phyloP scores from a whole-genome alignment of 2,329 filamentous ascomycete genomes.

The Alternaria triticimaculans region DNA sequence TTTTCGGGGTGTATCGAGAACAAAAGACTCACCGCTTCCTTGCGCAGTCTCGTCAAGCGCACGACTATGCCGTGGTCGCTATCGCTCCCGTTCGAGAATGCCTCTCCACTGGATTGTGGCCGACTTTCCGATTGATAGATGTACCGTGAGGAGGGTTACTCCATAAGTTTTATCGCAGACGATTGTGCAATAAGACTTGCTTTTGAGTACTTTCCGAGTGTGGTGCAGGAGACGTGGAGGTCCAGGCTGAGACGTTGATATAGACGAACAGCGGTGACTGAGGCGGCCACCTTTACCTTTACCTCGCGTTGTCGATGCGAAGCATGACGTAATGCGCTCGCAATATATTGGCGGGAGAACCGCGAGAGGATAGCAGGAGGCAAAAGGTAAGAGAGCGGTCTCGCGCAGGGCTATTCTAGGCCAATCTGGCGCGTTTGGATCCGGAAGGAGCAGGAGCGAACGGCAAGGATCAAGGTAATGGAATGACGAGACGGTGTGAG shows the following conservation, averaged over 20 bases:
- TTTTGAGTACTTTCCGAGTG: neutral
- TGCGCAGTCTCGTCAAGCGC: neutral
- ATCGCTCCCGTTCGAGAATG: fast-evolving
- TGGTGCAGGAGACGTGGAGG: neutral
- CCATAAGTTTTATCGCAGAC: neutral
- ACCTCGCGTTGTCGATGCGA: neutral
- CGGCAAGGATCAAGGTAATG: neutral
- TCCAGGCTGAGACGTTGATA: neutral
- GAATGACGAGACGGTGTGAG: neutral
- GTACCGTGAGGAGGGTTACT: neutral
- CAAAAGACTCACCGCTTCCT: neutral
- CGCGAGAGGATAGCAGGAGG: neutral
- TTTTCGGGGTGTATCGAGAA: neutral
- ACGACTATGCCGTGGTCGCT: neutral
- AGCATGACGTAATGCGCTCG: neutral
- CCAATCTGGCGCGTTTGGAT: neutral
- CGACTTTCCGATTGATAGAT: neutral
- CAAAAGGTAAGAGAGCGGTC: neutral
- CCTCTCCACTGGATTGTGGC: fast-evolving
- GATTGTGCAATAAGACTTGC: fast-evolving
- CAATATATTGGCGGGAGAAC: neutral
- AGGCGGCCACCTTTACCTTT: neutral
- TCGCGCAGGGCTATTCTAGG: fast-evolving
- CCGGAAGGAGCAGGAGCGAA: neutral
- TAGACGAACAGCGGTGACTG: neutral